Evolutionary conservation across 768 basidiomycete species (phyloP), one percentile per base, ranked within the genome.

Genomic region (Mycena alexandri): DNA sequence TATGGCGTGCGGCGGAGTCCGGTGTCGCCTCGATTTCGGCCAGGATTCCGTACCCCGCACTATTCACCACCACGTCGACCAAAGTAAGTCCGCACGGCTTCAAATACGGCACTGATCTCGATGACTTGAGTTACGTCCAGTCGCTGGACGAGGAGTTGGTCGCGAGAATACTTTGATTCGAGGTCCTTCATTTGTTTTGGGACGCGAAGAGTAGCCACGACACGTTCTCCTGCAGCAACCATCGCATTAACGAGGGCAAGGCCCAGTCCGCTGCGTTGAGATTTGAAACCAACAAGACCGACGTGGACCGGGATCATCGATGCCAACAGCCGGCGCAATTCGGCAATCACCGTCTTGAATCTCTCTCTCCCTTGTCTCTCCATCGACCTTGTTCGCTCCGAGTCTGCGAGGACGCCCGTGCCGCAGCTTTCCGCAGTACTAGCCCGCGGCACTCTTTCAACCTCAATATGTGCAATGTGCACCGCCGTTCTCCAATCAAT

Each of bases 21-120:
- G 76, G 60, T 0, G 75, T 78, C 9, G 68, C 77, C 63, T 84
- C 82, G 14, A 79, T 73, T 70, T 83, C 82, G 24, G 75, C 75
- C 7, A 79, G 29, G 61, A 75, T 75, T 61, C 76, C 81, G 51
- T 75, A 72, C 14, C 80, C 84, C 3, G 84, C 84, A 57, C 84
- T 85, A 68, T 83, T 86, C 24, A 83, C 78, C 12, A 86, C 83
- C 21, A 9, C 85, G 47, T 24, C 79, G 75, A 14, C 82, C 83
- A 62, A 85, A 86, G 34, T 73, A 72, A 22, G 73, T 71, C 33
- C 78, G 44, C 9, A 78, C 79, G 55, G 71, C 63, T 29, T 73
- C 68, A 61, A 86, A 83, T 0, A 78, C 81, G 3, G 59, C 55
- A 8, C 54, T 69, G 55, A 85, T 78, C n/a, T 83, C 76, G 24